A percentile compares a stretch with the other conserved stretches of the same genome.
Evolutionary conservation across 2,329 filamentous ascomycete species (phyloP).

Genomic region (Alternaria conjuncta): DNA sequence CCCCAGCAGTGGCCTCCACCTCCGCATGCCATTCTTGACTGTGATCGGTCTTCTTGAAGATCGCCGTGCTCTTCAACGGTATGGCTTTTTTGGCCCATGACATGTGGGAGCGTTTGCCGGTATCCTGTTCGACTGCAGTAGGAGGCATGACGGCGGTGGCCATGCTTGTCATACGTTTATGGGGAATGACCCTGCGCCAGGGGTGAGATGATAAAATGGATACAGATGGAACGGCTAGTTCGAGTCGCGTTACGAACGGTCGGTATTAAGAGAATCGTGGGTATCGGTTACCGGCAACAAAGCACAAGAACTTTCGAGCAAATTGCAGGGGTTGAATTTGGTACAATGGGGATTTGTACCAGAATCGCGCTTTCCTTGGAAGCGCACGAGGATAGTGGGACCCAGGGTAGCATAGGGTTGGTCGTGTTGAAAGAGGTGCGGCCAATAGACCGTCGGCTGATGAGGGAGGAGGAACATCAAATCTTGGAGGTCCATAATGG

Average conservation of each 20-base stretch:
- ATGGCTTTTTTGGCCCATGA: slow-evolving; percentile 20
- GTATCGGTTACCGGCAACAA: not conserved
- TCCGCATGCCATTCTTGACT: slow-evolving; percentile 40
- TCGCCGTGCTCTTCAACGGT: slow-evolving; percentile 13
- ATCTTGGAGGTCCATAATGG: not conserved
- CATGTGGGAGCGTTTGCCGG: slow-evolving; percentile 14
- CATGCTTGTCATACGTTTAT: not conserved
- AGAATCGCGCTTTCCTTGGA: not conserved
- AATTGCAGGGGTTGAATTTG: not conserved
- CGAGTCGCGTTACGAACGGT: not conserved
- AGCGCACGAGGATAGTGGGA: not conserved
- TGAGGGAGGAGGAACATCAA: not conserved
- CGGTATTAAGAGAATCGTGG: not conserved
- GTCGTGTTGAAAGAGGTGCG: not conserved
- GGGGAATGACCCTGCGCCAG: not conserved
- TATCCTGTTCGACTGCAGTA: slow-evolving; percentile 7
- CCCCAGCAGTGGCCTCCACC: slow-evolving; percentile 30
- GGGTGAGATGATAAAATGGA: not conserved
- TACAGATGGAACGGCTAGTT: not conserved
- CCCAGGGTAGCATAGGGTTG: not conserved
- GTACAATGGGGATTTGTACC: not conserved
- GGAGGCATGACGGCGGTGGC: not conserved
- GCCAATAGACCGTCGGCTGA: not conserved
- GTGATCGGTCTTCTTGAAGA: slow-evolving; percentile 35
- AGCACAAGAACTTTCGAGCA: not conserved